Conservation (phyloP, 805 yeast species). For the Crinitomyces ghanaensis region DNA sequence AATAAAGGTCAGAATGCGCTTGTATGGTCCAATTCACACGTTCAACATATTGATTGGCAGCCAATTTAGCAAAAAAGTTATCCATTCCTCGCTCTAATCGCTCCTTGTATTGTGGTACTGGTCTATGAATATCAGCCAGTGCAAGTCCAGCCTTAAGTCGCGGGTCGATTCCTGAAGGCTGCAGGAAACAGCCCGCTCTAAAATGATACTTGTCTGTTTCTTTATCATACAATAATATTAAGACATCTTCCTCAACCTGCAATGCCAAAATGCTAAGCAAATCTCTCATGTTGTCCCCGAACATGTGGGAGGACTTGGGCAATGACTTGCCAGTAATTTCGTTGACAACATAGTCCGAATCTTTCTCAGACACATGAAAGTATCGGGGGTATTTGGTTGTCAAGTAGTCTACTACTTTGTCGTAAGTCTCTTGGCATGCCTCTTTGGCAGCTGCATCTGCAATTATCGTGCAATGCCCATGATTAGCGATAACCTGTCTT, state of each 20-base stretch:
- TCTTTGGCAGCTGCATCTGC: conserved; percentile 22
- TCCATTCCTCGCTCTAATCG: conserved; percentile 54
- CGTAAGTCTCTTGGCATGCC: conserved; percentile 43
- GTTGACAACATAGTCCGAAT: conserved; percentile 24
- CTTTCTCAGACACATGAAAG: conserved; percentile 28
- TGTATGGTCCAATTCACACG: conserved; percentile 66
- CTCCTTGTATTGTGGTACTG: conserved; percentile 56
- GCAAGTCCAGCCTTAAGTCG: conserved; percentile 39
- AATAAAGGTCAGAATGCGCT: conserved; percentile 39
- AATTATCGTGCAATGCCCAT: conserved; percentile 25
- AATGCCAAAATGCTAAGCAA: conserved; percentile 16
- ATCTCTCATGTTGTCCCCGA: background rate
- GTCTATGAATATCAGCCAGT: conserved; percentile 50
- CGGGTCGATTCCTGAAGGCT: conserved; percentile 70
- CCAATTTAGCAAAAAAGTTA: conserved; percentile 47
- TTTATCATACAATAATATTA: conserved; percentile 46
- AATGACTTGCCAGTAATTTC: conserved; percentile 31
- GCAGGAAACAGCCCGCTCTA: conserved; percentile 46
- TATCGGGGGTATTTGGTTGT: conserved; percentile 41
- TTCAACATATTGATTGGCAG: conserved; percentile 43
- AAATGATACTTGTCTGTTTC: conserved; percentile 32
- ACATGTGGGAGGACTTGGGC: conserved; percentile 21
- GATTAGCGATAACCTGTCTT: conserved; percentile 22
- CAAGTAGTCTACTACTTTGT: conserved; percentile 31
- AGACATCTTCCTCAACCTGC: conserved; percentile 52